Base-by-base conservation (phyloP, 257 asterid species). In the Fraxinus americana region DNA sequence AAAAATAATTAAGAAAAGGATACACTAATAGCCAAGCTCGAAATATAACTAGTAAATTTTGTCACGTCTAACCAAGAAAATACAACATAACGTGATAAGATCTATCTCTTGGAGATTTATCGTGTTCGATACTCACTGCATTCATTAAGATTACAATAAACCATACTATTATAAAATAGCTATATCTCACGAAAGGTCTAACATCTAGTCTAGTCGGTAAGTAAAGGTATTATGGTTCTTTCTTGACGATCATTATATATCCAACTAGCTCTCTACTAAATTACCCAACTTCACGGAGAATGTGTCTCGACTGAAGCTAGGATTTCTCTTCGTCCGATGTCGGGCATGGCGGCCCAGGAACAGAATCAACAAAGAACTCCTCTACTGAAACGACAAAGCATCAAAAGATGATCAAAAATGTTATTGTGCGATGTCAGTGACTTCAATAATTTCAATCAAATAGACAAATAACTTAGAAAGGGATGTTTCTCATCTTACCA, bases 331-430 rank as follows among this genome's bases (percentile, higher is more conserved):
- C 94, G 75, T 91, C 93, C 4, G 91, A 83, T 66, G 84, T 90
- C 68, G 86, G 81, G 78, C 87, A 83, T 70, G 86, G 96, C 29
- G 83, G 86, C 71, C 89, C 97, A 10, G 93, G 94, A 54, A 87
- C 82, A 1, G 97, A 86, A 79, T 93, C 98, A 38, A 91, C 98
- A 43, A 95, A 92, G 90, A 95, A 95, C 89, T 95, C 99, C 89
- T 91, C 98, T 70, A 87, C 97, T 94, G 88, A 82, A 79, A 81
- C 73, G 80, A 82, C 80, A 48, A 59, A 80, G 61, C 75, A 72
- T 30, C 29, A 57, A 19, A 1, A 30, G n/a, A 45, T 2, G 7
- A 48, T 16, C 7, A 43, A 13, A 32, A n/a, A 21, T 61, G 68
- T 10, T 8, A 36, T 35, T 57, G 43, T 69, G 36, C 63, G 4